Evolutionary conservation across 805 yeast species (phyloP).

Genomic region (Phaffomyces opuntiae): DNA sequence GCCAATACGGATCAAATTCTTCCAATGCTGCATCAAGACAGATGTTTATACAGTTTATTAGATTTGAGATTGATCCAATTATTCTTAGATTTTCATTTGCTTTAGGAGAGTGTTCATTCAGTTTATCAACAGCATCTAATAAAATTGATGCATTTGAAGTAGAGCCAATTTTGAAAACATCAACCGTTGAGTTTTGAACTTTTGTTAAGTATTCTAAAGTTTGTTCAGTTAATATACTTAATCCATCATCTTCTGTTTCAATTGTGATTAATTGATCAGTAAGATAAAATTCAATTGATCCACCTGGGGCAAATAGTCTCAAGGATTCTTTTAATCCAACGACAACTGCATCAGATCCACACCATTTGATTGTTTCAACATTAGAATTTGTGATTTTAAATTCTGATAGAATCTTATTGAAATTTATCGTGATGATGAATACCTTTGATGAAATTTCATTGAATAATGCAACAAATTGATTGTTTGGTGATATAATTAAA

Average conservation of each 20-base stretch:
- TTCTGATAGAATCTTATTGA: conserved; percentile 20
- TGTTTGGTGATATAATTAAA: conserved; percentile 45
- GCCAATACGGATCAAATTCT: conserved; percentile 75
- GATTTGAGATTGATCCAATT: conserved; percentile 36
- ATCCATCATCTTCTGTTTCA: conserved; percentile 59
- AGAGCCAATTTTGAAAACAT: conserved; percentile 77
- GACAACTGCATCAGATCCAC: conserved; percentile 77
- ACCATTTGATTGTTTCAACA: conserved; percentile 56
- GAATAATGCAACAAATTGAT: conserved; percentile 46
- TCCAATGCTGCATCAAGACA: conserved; percentile 71
- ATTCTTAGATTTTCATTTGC: conserved; percentile 70
- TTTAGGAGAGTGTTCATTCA: conserved; percentile 64
- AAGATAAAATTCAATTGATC: conserved; percentile 44
- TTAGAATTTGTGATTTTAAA: conserved; percentile 28
- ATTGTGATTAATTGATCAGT: conserved; percentile 33
- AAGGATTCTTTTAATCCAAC: conserved; percentile 55
- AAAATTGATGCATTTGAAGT: conserved; percentile 76
- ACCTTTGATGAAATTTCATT: conserved; percentile 34
- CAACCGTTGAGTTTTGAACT: conserved; percentile 50
- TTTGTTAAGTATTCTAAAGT: conserved; percentile 56
- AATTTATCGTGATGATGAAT: conserved; percentile 41
- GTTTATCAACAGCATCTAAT: conserved; percentile 66
- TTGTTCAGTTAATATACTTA: conserved; percentile 50
- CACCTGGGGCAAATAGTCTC: conserved; percentile 65
- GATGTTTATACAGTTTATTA: conserved; percentile 55